phyloP scores from a whole-genome alignment of 2,329 filamentous ascomycete genomes.

The Conoideocrella luteorostrata region DNA sequence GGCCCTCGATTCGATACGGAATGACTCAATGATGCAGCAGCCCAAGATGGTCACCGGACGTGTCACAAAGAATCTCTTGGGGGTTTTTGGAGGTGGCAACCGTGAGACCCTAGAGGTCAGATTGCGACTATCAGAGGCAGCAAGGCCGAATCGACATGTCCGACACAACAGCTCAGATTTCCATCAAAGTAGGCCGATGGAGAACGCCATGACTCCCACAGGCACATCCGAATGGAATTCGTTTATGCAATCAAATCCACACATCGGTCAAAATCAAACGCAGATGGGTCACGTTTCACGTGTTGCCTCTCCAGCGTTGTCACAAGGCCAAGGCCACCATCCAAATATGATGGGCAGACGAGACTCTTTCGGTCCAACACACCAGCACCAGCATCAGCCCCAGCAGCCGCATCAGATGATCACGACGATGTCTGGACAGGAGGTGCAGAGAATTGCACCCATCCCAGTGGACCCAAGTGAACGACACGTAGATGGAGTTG shows the following conservation, averaged over 20 bases:
- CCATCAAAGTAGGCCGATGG: conserved; percentile 18
- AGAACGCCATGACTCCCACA: conserved; percentile 38
- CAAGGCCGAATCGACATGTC: conserved; percentile 41
- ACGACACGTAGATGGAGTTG: conserved; percentile 13
- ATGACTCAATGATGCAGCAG: conserved; percentile 42
- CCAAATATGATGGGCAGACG: conserved; percentile 16
- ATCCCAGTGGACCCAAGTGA: conserved; percentile 20
- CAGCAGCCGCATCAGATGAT: too few relatives aligned
- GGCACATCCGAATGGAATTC: conserved; percentile 73
- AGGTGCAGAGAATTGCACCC: conserved; percentile 30
- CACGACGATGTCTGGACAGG: conserved; percentile 16
- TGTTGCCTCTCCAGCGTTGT: conserved; percentile 31
- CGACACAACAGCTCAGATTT: conserved; percentile 17
- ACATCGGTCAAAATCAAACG: conserved; percentile 32
- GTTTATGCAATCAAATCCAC: conserved; percentile 66
- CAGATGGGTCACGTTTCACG: conserved; percentile 20
- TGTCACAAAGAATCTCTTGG: conserved; percentile 79
- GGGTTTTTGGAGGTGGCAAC: conserved; percentile 74
- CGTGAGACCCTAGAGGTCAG: conserved; percentile 91
- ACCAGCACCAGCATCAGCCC: conserved; percentile 16
- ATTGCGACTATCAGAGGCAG: conserved; percentile 74
- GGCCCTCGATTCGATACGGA: conserved; percentile 49
- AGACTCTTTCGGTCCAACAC: conserved; percentile 20
- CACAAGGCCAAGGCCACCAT: conserved; percentile 19
- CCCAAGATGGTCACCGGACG: conserved; percentile 79